A percentile compares a stretch with the other conserved stretches of the same genome.
These are phyloP conservation scores for Suhomyces sp. DNA, from an alignment of 805 yeast species.

Conservation along the genomic window DNA sequence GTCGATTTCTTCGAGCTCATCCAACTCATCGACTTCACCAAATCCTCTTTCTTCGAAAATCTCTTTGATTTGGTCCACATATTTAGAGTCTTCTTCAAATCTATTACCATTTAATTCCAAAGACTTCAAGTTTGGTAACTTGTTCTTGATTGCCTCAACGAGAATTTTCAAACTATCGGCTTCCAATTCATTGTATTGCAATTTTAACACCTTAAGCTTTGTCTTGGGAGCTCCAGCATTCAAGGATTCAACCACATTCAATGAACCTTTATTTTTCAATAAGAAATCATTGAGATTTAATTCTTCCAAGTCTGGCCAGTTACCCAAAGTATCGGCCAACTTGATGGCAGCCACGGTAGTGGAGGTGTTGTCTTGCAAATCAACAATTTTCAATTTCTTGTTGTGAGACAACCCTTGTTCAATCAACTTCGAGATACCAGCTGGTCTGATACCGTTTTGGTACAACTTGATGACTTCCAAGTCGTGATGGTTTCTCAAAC, in stretches of 20 bases:
- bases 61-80: constrained; percentile 57
- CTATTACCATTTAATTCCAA: constrained; percentile 93
- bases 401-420: constrained; percentile 67
- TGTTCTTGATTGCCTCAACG: constrained; percentile 49
- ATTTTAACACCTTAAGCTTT: constrained; percentile 57
- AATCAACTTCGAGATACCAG: constrained; percentile 77
- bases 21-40: constrained; percentile 89
- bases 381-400: constrained; percentile 62
- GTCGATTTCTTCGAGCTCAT: constrained; percentile 85
- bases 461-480: constrained; percentile 75
- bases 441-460: constrained; percentile 97
- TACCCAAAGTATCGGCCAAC: constrained; percentile 42
- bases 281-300: constrained; percentile 88
- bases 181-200: constrained; percentile 88
- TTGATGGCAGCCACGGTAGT: constrained; percentile 67
- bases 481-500: constrained; percentile 75
- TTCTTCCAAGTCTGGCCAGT: constrained; percentile 72
- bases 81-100: constrained; percentile 83
- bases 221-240: constrained; percentile 30
- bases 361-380: constrained; percentile 94
- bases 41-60: constrained; percentile 69
- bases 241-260: constrained; percentile 51
- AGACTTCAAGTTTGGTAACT: constrained; percentile 57
- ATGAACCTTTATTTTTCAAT: constrained; percentile 75
- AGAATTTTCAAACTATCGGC: constrained; percentile 61